Conservation (phyloP, 1,284 basidiomycete species). For the Termitomyces sp. region DNA sequence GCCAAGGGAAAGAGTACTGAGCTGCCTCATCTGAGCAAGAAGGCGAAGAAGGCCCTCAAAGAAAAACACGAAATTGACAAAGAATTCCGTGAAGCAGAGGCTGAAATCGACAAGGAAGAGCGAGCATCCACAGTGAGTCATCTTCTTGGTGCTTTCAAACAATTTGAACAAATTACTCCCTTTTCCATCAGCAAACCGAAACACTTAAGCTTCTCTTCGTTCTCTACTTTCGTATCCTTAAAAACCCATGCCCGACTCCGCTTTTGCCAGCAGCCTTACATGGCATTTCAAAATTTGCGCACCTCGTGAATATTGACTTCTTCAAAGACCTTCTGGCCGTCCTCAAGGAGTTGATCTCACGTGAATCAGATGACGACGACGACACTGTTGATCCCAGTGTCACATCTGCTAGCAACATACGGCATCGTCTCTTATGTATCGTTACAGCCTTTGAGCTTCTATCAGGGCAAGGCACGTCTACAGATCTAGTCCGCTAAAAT, state of each 20-base stretch:
- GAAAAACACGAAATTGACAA: slow-evolving; percentile 82
- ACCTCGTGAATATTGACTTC: slow-evolving; percentile 98
- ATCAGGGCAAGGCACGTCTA: slow-evolving; percentile 80
- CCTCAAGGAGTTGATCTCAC: slow-evolving; percentile 71
- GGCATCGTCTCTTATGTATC: slow-evolving; percentile 80
- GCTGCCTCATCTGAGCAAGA: slow-evolving; percentile 82
- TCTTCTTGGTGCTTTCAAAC: slow-evolving; percentile 13
- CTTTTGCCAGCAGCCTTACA: slow-evolving; percentile 86
- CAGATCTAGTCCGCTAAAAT: neutral
- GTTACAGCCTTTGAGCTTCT: slow-evolving; percentile 95
- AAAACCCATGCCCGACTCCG: slow-evolving; percentile 77
- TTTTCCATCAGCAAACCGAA: slow-evolving; percentile 79
- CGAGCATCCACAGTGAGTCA: slow-evolving; percentile 72
- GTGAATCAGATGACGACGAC: slow-evolving; percentile 41
- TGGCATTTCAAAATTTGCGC: slow-evolving; percentile 91
- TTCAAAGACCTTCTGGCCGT: slow-evolving; percentile 94
- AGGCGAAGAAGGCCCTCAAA: slow-evolving; percentile 73
- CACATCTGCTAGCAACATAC: slow-evolving; percentile 36
- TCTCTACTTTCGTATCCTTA: slow-evolving; percentile 95
- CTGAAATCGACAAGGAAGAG: slow-evolving; percentile 91
- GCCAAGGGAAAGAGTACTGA: slow-evolving; percentile 59
- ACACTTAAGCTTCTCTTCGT: slow-evolving; percentile 97
- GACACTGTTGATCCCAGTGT: slow-evolving; percentile 31
- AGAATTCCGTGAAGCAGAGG: slow-evolving; percentile 92
- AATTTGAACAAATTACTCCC: neutral